Percentiles rank a stretch among this genome's conserved stretches.
phyloP scores from a whole-genome alignment of 2,329 filamentous ascomycete species.

The Thielaviopsis populi region DNA sequence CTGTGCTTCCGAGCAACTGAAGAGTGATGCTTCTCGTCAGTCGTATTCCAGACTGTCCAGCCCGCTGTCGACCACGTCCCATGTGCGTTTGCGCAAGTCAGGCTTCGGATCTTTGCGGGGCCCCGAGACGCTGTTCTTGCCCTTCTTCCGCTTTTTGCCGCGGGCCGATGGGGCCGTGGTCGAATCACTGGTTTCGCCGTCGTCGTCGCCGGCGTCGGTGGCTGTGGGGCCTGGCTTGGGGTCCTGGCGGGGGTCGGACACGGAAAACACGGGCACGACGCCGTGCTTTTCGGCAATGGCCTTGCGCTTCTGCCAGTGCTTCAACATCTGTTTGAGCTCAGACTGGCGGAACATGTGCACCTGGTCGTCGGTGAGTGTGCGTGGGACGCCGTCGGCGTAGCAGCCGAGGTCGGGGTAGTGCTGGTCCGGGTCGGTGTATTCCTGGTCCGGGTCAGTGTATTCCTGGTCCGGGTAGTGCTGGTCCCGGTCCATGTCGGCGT shows the following conservation, averaged over 20 bases:
- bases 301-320: conserved; percentile 21
- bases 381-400: conserved; percentile 73
- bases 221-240: neutral
- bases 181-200: conserved; percentile 8
- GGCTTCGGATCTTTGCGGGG: conserved; percentile 33
- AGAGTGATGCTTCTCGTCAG: too few relatives aligned
- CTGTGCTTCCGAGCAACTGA: conserved; percentile 17
- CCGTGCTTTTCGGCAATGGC: conserved; percentile 10
- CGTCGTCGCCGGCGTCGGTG: conserved; percentile 18
- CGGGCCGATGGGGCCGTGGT: conserved; percentile 18
- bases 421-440: neutral
- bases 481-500: too few relatives aligned
- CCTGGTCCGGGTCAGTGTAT: too few relatives aligned
- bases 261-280: conserved; percentile 11
- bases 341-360: conserved; percentile 82
- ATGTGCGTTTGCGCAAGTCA: conserved; percentile 50
- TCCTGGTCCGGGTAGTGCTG: conserved; percentile 30
- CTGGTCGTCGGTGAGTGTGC: conserved; percentile 82
- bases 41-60: conserved; percentile 47
- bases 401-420: conserved; percentile 50
- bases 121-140: conserved; percentile 22
- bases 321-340: conserved; percentile 60
- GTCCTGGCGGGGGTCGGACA: conserved; percentile 7
- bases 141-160: conserved; percentile 26
- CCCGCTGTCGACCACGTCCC: conserved; percentile 49